These are phyloP conservation scores for Ormosia semicastrata DNA, from an alignment of 306 rosid genomes.

Conservation along the genomic window DNA sequence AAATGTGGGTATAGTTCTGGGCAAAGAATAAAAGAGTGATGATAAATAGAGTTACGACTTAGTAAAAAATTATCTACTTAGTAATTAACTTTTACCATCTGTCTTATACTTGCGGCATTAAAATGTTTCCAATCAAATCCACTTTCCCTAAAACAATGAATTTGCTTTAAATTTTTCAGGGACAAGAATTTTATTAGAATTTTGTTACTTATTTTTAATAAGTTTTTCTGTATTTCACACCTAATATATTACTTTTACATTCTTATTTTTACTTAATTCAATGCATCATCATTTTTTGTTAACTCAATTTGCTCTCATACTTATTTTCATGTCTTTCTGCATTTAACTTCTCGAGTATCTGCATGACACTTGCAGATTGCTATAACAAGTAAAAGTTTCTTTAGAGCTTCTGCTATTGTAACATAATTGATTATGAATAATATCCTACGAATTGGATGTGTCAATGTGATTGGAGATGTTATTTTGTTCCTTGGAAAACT, in stretches of 20 bases:
- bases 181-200: background rate
- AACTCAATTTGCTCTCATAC: background rate
- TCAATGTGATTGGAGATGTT: constrained; percentile 94
- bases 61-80: background rate
- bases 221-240: background rate
- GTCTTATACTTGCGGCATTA: background rate
- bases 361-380: constrained; percentile 67
- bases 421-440: constrained; percentile 82
- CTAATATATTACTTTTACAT: background rate
- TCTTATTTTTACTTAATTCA: background rate
- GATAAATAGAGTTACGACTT: background rate
- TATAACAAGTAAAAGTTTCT: constrained; percentile 89
- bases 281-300: background rate
- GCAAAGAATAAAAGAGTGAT: background rate
- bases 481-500: constrained; percentile 91
- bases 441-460: constrained; percentile 84
- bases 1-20: background rate
- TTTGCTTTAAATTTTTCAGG: background rate
- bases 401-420: constrained; percentile 73
- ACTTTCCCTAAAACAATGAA: background rate
- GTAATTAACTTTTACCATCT: background rate
- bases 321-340: background rate
- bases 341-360: constrained; percentile 1
- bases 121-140: background rate
- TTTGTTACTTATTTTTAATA: background rate